Conservation (phyloP, 1,284 basidiomycete species). For the Heterobasidion annosum region DNA sequence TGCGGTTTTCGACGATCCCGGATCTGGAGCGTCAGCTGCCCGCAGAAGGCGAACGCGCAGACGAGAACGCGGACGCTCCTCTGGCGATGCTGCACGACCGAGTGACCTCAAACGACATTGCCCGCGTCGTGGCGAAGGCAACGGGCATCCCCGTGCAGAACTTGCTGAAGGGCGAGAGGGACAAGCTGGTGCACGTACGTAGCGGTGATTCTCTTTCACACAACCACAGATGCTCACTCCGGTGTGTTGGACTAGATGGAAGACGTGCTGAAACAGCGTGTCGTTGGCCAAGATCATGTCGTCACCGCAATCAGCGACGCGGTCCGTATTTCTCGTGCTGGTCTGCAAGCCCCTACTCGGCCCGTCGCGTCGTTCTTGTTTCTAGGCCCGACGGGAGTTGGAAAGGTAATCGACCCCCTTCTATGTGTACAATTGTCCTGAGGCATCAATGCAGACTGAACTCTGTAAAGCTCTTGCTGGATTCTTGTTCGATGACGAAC, state of each 20-base stretch:
- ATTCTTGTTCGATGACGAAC: constrained; percentile 86
- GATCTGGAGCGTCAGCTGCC: constrained; percentile 73
- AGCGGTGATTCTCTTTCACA: not conserved
- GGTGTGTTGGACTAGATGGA: constrained; percentile 73
- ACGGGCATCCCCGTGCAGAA: constrained; percentile 92
- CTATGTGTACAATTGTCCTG: not conserved
- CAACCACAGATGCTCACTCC: constrained; percentile 4
- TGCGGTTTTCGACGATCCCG: constrained; percentile 83
- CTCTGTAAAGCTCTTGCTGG: constrained; percentile 80
- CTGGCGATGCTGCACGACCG: constrained; percentile 75
- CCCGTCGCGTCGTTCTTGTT: constrained; percentile 92
- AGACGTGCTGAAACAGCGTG: constrained; percentile 60
- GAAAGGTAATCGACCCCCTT: constrained; percentile 39
- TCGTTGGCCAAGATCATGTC: constrained; percentile 87
- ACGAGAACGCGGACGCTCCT: constrained; percentile 35
- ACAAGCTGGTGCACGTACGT: constrained; percentile 82
- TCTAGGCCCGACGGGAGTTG: constrained; percentile 83
- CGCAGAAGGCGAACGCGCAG: constrained; percentile 39
- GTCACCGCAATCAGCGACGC: constrained; percentile 78
- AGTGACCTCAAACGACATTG: constrained; percentile 84
- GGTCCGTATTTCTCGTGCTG: constrained; percentile 85
- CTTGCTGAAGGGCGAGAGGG: constrained; percentile 81
- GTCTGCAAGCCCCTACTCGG: constrained; percentile 77
- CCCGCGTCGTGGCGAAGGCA: constrained; percentile 80
- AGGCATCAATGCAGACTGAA: constrained; percentile 54